Conservation (phyloP, 192 early-diverging fungal genomes). For the Coemansia sp. region DNA sequence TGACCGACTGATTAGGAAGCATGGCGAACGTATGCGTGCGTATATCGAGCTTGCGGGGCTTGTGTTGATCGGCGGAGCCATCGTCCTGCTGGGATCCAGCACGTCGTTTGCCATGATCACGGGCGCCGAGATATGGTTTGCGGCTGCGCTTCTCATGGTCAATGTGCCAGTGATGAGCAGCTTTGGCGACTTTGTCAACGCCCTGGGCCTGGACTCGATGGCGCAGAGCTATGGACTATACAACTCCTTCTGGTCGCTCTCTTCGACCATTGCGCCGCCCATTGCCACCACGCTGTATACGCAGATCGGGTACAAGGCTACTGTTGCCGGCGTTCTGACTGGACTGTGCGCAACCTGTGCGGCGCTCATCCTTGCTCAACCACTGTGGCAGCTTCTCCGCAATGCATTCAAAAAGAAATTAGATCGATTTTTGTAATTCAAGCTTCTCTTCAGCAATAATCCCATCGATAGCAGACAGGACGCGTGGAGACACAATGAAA, state of each 20-base stretch:
- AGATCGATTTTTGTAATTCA: background rate
- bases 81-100: constrained; percentile 30
- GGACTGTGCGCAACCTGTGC: constrained; percentile 26
- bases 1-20: constrained; percentile 27
- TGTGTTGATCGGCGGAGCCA: constrained; percentile 20
- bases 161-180: constrained; percentile 54
- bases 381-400: constrained; percentile 1
- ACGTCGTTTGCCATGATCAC: constrained; percentile 29
- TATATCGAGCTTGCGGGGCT: constrained; percentile 30
- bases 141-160: constrained; percentile 16
- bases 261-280: constrained; percentile 38
- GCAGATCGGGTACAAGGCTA: constrained; percentile 34
- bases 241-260: constrained; percentile 46
- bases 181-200: constrained; percentile 53
- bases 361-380: constrained; percentile 12
- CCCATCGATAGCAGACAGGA: constrained; percentile 16
- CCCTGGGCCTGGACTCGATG: constrained; percentile 43
- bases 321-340: constrained; percentile 25
- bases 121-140: constrained; percentile 25
- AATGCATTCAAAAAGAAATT: constrained; percentile 6
- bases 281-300: constrained; percentile 41
- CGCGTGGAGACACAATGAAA: constrained; percentile 18
- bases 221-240: constrained; percentile 45
- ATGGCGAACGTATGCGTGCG: constrained; percentile 28
- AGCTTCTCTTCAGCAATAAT: constrained; percentile 22